These are phyloP conservation scores for Metahyphopichia silvanorum DNA, from an alignment of 805 yeast species.

Conservation along the genomic window DNA sequence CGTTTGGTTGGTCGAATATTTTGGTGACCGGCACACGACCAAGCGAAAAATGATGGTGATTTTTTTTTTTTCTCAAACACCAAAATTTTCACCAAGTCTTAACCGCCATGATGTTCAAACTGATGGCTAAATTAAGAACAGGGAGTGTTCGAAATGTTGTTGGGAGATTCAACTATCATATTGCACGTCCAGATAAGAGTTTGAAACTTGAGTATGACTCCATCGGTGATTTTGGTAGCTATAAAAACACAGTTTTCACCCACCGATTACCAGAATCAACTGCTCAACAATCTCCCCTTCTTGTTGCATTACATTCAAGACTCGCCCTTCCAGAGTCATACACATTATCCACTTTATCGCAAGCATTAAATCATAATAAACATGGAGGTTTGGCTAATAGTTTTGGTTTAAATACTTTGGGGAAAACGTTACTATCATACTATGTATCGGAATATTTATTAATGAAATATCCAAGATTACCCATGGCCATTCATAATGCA, in stretches of 20 bases:
- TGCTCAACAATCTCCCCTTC: conserved; percentile 61
- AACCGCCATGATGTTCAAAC: conserved; percentile 7
- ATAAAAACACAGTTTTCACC: conserved; percentile 38
- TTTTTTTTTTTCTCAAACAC: no score
- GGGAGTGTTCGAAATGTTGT: background rate
- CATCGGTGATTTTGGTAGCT: conserved; percentile 36
- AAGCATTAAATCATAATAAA: conserved; percentile 64
- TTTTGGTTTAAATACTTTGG: conserved; percentile 76
- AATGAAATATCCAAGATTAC: conserved; percentile 83
- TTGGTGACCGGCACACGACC: conserved; percentile 8
- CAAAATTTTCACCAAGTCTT: background rate
- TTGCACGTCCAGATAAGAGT: conserved; percentile 18
- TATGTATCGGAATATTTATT: conserved; percentile 73
- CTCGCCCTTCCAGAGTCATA: conserved; percentile 58
- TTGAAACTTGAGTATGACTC: conserved; percentile 29
- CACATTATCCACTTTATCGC: conserved; percentile 67
- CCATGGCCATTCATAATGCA: conserved; percentile 69
- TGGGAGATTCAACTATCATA: conserved; percentile 21
- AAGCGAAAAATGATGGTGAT: no score
- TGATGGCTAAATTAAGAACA: conserved; percentile 4
- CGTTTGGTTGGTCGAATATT: conserved; percentile 10
- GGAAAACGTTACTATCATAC: conserved; percentile 71
- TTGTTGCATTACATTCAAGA: conserved; percentile 77
- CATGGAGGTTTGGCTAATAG: conserved; percentile 60
- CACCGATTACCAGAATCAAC: conserved; percentile 45